Evolutionary conservation across 192 early-diverging fungal species (phyloP), one percentile per base, ranked within the genome.

Genomic region (Rhizoclosmatium sp.): DNA sequence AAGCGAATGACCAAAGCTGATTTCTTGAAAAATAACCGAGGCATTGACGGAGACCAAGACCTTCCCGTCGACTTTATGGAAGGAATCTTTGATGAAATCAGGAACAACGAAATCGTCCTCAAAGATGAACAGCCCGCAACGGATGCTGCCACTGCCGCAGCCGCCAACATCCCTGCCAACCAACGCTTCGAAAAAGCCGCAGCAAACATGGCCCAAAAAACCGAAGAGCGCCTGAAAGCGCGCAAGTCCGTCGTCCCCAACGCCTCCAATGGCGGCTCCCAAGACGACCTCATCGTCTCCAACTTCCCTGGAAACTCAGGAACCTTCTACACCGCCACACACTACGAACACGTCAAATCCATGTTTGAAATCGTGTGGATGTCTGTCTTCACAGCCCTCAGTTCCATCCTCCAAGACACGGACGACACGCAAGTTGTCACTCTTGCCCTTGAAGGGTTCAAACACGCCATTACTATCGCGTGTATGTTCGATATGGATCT

Each of bases 301-400:
- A 41, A 41, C 62, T 21, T 21, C 19, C 40, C 68, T 0, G 41
- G 16, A 45, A 31, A 91, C 16, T 89, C 89, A 45, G 66, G 67
- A 7, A 41, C 59, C 14, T 88, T 85, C 65, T 86, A 72, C 79
- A 47, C 78, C 39, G 89, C 87, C 0, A 94, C 90, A 46, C 92
- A 95, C 49, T 83, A 93, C 51, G 96, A 95, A 66, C 95, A 98
- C 80, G 91, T 96, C 48, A 92, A 92, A 49, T 89, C 88, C 10
- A 98, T 98, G 96, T 96, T 98, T 84, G 92, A 94, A 59, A 89
- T 91, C 0, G 87, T 93, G 1, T 98, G 96, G 96, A 95, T 94
- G 86, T 87, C 93, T 0, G 86, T 95, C 31, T 86, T 97, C 56
- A 94, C 95, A 0, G 95, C 93, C 14, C 84, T 96, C 45, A 92